phyloP scores from a whole-genome alignment of 306 rosid genomes.

The Quercus robur region DNA sequence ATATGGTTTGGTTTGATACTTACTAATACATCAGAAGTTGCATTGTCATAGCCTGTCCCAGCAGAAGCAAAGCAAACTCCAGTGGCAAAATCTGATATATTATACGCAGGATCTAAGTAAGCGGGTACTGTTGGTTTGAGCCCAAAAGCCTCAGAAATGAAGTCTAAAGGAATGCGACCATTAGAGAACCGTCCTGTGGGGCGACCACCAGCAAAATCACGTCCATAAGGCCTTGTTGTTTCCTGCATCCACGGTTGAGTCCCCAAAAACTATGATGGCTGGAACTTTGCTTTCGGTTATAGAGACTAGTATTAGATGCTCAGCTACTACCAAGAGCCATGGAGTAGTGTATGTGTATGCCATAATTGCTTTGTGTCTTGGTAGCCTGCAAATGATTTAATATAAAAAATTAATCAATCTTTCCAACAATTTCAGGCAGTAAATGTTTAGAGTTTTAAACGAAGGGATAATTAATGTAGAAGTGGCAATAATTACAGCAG shows the following conservation, averaged over 20 bases:
- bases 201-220: slow-evolving; percentile 38
- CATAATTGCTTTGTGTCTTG: no score
- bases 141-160: slow-evolving; percentile 38
- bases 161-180: slow-evolving; percentile 44
- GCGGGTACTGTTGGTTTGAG: slow-evolving; percentile 42
- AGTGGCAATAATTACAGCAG: no score
- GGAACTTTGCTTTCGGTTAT: no score
- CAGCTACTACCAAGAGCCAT: no score
- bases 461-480: no score
- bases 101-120: slow-evolving; percentile 38
- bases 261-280: slow-evolving; percentile 36
- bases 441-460: no score
- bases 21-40: slow-evolving; percentile 46
- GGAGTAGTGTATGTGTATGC: no score
- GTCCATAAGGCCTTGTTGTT: slow-evolving; percentile 55
- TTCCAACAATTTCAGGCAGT: no score
- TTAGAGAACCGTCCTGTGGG: slow-evolving; percentile 48
- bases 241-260: slow-evolving; percentile 48
- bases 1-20: neutral
- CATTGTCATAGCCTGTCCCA: slow-evolving; percentile 52
- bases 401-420: no score
- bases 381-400: no score
- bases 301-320: no score
- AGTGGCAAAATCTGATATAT: slow-evolving; percentile 38
- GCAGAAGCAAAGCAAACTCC: slow-evolving; percentile 61